Conservation (phyloP, 1,139 yeast species). For the Candida freyschussii region DNA sequence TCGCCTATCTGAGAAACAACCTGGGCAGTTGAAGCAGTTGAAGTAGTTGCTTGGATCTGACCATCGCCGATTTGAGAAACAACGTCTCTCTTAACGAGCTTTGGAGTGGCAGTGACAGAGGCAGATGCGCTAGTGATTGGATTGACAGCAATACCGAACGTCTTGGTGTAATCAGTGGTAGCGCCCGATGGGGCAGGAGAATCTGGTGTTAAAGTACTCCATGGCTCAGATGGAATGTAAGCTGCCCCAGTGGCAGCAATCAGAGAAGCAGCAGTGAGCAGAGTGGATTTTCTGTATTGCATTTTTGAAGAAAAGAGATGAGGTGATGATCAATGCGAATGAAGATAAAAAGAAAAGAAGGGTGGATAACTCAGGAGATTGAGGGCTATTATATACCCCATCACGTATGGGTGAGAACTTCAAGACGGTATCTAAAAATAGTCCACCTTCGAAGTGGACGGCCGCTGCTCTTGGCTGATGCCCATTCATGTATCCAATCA, state of each 20-base stretch:
- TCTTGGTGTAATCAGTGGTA: conserved; percentile 51
- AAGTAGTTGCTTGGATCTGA: conserved; percentile 50
- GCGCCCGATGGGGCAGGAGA: conserved; percentile 52
- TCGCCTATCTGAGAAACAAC: conserved; percentile 50
- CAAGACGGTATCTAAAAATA: too few species aligned
- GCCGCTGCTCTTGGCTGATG: too few species aligned
- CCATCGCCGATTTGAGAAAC: conserved; percentile 52
- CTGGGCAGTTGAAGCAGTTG: conserved; percentile 26
- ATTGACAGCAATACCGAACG: conserved; percentile 67
- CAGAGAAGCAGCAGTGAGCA: conserved; percentile 36
- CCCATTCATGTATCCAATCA: too few species aligned
- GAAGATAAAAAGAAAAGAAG: too few species aligned
- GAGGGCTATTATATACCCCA: too few species aligned
- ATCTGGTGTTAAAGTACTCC: conserved; percentile 67
- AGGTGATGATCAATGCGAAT: too few species aligned
- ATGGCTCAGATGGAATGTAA: conserved; percentile 64
- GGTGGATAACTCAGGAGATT: too few species aligned
- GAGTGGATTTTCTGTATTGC: conserved; percentile 33
- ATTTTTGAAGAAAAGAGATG: too few species aligned
- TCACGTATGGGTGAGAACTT: too few species aligned
- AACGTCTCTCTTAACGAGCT: conserved; percentile 35
- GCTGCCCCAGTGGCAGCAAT: conserved; percentile 55
- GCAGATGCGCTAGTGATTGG: conserved; percentile 42
- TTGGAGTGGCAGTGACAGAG: conserved; percentile 31
- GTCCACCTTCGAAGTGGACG: too few species aligned